Base-by-base conservation (phyloP, 108 stramenopile species). In the Cyclotella baltica region DNA sequence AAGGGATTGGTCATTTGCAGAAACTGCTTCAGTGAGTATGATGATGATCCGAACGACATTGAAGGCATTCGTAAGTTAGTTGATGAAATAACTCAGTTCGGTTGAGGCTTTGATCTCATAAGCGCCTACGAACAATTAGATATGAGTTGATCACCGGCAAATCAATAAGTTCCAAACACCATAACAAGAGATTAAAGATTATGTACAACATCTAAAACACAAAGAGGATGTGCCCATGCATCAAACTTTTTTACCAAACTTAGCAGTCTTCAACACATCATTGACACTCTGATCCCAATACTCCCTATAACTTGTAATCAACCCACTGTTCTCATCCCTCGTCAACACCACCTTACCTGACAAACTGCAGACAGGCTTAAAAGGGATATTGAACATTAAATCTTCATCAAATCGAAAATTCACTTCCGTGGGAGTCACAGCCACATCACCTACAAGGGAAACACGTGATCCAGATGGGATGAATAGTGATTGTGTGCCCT, bases 281-380 rank as follows among this genome's bases (percentile, higher is more conserved):
- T 70, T 70, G 1, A 96, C 91, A 76, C 87, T 85, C 74, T 96
- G 93, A 82, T 96, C 95, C 95, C 95, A 96, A 70, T 74, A 89
- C 70, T 96, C 95, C 52, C 82, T 78, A 67, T 96, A 96, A 22
- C 81, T 85, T 11, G 91, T 93, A 47, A 96, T 94, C 56, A 93
- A 80, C n/a, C 95, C 95, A 30, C 80, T 90, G 6, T 72, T 56
- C 43, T 75, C 70, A 63, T 88, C 88, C 37, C 93, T 79, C 28
- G 83, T 84, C 75, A 96, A 86, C 8, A 91, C 87, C 28, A 94
- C 88, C 33, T 77, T 88, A 29, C 95, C 95, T 3, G 86, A 84
- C 16, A 96, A 61, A 63, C 68, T 80, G 48, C 90, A 89, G 13
- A 83, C 85, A 0, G 95, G 95, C 62, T 73, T 82, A 36, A 94